Evolutionary conservation across 2,329 filamentous ascomycete genomes (phyloP).

Genomic region (Diaporthe nobilis): DNA sequence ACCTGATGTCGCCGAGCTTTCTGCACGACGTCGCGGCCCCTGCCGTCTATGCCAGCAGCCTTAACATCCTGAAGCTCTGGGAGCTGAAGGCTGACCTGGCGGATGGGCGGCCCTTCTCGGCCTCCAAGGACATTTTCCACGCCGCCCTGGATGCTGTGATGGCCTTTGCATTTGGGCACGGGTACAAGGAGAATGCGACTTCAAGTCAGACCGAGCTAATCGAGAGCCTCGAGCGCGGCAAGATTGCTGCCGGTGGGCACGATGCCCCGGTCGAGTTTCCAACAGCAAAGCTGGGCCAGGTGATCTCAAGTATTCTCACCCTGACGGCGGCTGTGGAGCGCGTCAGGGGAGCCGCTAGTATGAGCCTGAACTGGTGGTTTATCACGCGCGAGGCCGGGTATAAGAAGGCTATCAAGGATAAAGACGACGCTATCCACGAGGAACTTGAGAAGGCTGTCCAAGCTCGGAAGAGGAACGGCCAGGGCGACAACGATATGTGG

Average conservation of each 20-base stretch:
- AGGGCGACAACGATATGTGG: constrained; percentile 37
- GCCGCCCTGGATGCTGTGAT: constrained; percentile 54
- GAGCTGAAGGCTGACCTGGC: constrained; percentile 49
- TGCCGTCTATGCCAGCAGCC: constrained; percentile 51
- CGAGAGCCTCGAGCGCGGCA: background rate
- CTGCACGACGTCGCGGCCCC: constrained; percentile 52
- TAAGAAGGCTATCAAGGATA: background rate
- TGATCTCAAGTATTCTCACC: background rate
- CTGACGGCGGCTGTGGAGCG: constrained; percentile 2
- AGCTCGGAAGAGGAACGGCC: background rate
- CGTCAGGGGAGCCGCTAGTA: background rate
- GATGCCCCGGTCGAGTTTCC: constrained; percentile 9
- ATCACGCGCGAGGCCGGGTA: background rate
- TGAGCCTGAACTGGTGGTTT: constrained; percentile 20
- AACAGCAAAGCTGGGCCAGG: constrained; percentile 3
- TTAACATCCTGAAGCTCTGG: constrained; percentile 53
- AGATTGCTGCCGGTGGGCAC: background rate
- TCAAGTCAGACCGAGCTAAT: constrained; percentile 7
- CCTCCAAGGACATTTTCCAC: constrained; percentile 50
- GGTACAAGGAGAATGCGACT: constrained; percentile 23
- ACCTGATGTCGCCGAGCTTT: constrained; percentile 55
- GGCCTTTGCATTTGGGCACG: constrained; percentile 51
- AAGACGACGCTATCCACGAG: constrained; percentile 11
- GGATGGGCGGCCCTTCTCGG: constrained; percentile 50
- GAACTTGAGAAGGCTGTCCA: constrained; percentile 29